Percentiles rank a stretch among this genome's conserved stretches.
Evolutionary conservation across 331 rosid genomes (phyloP).

Genomic region (Acacia pycnantha): DNA sequence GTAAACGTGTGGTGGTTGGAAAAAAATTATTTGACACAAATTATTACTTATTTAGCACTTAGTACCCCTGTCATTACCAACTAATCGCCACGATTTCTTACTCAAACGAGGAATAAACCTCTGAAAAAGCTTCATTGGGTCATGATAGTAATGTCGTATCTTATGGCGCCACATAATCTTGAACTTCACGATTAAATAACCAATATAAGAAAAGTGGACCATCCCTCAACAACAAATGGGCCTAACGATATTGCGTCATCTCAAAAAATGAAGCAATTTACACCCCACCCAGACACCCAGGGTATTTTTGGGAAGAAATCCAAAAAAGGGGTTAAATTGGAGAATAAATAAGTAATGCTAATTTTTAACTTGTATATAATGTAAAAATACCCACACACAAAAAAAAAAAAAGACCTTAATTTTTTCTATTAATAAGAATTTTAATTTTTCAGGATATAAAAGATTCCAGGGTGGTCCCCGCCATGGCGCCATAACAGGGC

Average conservation of each 20-base stretch:
- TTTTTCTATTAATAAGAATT: not conserved
- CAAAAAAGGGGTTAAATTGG: not conserved
- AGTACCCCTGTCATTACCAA: not conserved
- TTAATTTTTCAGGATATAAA: not conserved
- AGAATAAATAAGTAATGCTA: not conserved
- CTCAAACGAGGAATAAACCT: constrained; percentile 10
- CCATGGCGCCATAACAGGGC: constrained; percentile 31
- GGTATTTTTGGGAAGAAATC: not conserved
- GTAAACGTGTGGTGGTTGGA: not conserved
- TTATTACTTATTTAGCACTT: not conserved
- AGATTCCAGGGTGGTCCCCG: constrained; percentile 59
- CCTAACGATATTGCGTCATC: constrained; percentile 36
- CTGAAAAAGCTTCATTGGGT: constrained; percentile 22
- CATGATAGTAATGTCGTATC: constrained; percentile 25
- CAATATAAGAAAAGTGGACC: constrained; percentile 35
- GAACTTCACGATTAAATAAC: constrained; percentile 22
- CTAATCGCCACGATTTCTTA: constrained; percentile 5
- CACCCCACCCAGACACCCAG: not conserved
- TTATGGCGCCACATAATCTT: constrained; percentile 23
- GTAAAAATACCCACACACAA: not conserved
- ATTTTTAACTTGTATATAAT: not conserved
- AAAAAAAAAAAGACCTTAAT: not conserved
- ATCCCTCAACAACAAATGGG: constrained; percentile 23
- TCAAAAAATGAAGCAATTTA: constrained; percentile 18
- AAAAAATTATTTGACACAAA: not conserved